Evolutionary conservation across 441 rosid genomes (phyloP), one percentile per base, ranked within the genome.

Genomic region (Erodium chrysanthum): DNA sequence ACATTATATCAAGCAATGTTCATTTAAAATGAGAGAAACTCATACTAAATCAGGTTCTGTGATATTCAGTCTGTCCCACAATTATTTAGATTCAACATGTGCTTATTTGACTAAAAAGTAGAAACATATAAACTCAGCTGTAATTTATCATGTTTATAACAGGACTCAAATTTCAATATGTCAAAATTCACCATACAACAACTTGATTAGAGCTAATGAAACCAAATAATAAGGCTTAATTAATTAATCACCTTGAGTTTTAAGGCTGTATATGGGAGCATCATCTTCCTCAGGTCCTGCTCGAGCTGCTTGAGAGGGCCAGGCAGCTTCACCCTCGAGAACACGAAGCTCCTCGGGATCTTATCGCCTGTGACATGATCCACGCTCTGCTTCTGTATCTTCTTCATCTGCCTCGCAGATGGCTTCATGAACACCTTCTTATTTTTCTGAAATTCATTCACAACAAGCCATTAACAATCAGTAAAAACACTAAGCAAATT

Each of bases 251-350:
- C 98, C 93, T 84, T 92, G 35, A 92, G 81, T 50, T 69, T 90
- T 74, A 93, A 92, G 78, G 97, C 98, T 67, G 97, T 93, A 67
- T 78, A 86, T 0, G 98, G 98, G 73, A 89, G 95, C 97, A 93
- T 93, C 65, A 93, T 75, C 77, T 89, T 93, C 67, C 97, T 89
- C 76, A 93, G 75, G 74, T 90, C 92, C 91, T 85, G 79, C 81
- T 86, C 91, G 63, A 91, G 96, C 66, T 89, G 97, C 76, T 61
- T 81, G 58, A 93, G 89, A 59, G 86, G 68, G 27, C 76, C 84
- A 11, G 98, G 95, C 74, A 91, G 73, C 81, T 93, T 93, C 74
- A 88, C 95, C 66, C 98, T 82, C 0, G 96, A 79, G 72, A 89
- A 89, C 58, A 91, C 96, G 59, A 91, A 86, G 82, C 98, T 89